phyloP scores from a whole-genome alignment of 768 basidiomycete species.

The Mycena rosella region DNA sequence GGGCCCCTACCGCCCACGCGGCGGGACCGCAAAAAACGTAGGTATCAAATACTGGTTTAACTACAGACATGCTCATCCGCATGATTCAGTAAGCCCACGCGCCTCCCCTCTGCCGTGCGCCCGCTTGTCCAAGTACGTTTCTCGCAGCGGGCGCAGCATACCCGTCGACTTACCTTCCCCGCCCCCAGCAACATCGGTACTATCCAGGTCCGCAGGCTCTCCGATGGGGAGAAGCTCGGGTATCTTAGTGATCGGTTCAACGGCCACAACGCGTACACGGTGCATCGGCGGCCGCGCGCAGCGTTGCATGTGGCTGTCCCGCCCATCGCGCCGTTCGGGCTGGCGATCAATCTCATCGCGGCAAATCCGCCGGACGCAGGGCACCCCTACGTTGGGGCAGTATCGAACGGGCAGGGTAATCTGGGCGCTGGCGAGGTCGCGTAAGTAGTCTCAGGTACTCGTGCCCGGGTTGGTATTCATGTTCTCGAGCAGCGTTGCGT shows the following conservation, averaged over 20 bases:
- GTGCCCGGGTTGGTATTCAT: background rate
- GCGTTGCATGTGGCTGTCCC: slow-evolving; percentile 14
- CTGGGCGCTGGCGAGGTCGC: background rate
- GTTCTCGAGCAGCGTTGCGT: background rate
- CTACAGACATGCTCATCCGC: too few species aligned
- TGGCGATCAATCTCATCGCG: slow-evolving; percentile 9
- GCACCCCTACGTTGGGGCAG: slow-evolving; percentile 8
- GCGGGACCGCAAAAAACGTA: slow-evolving; percentile 8
- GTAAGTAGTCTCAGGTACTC: background rate
- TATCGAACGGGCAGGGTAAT: background rate
- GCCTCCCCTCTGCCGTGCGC: slow-evolving; percentile 5
- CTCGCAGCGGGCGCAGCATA: background rate
- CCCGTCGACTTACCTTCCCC: too few species aligned
- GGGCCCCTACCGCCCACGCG: slow-evolving; percentile 16
- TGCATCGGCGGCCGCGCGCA: background rate
- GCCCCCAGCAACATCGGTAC: slow-evolving; percentile 2
- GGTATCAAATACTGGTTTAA: too few species aligned
- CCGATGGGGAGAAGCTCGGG: slow-evolving; percentile 5
- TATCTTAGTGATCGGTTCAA: slow-evolving; percentile 7
- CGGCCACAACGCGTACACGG: slow-evolving; percentile 8
- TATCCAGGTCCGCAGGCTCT: background rate
- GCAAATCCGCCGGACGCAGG: background rate
- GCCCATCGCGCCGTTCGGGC: background rate
- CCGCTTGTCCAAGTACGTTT: slow-evolving; percentile 2
- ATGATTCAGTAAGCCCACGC: slow-evolving; percentile 2